These are phyloP conservation scores for Candida boleticola DNA, from an alignment of 805 yeast species.

Conservation along the genomic window DNA sequence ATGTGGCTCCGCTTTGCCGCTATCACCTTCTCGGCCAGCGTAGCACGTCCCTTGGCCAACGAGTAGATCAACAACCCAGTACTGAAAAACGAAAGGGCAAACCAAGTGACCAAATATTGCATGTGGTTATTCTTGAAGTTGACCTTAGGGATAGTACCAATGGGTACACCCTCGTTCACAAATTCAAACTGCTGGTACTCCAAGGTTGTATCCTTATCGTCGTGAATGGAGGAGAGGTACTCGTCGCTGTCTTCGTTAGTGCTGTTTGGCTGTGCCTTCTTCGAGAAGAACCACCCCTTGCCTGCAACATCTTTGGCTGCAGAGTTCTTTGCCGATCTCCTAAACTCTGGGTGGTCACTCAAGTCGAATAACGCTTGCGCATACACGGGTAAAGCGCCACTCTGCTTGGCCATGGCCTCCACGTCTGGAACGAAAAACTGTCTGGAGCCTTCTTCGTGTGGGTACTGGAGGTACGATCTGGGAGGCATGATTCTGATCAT, in stretches of 20 bases:
- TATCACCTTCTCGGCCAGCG: conserved; percentile 38
- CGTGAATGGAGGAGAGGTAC: background rate
- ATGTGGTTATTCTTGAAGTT: conserved; percentile 85
- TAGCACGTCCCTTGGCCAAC: conserved; percentile 26
- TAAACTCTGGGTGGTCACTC: conserved; percentile 60
- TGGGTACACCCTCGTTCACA: conserved; percentile 80
- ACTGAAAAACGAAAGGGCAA: conserved; percentile 76
- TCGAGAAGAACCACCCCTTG: conserved; percentile 3
- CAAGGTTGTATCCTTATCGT: conserved; percentile 29
- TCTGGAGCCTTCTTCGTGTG: conserved; percentile 62
- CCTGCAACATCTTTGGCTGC: background rate
- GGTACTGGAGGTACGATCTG: conserved; percentile 64
- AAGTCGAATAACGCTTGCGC: conserved; percentile 70
- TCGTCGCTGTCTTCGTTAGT: conserved; percentile 25
- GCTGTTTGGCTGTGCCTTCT: conserved; percentile 2
- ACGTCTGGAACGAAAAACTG: conserved; percentile 80
- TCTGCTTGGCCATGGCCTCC: conserved; percentile 69
- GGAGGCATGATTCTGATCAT: conserved; percentile 67
- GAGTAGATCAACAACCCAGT: conserved; percentile 54
- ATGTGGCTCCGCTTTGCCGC: conserved; percentile 39
- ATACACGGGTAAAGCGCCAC: conserved; percentile 70
- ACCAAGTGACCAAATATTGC: conserved; percentile 94
- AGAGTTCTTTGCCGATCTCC: conserved; percentile 10
- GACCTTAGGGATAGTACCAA: conserved; percentile 79
- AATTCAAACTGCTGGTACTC: conserved; percentile 51